These are phyloP conservation scores for Lodderomyces theae DNA, from an alignment of 1,139 yeast genomes.

Conservation along the genomic window DNA sequence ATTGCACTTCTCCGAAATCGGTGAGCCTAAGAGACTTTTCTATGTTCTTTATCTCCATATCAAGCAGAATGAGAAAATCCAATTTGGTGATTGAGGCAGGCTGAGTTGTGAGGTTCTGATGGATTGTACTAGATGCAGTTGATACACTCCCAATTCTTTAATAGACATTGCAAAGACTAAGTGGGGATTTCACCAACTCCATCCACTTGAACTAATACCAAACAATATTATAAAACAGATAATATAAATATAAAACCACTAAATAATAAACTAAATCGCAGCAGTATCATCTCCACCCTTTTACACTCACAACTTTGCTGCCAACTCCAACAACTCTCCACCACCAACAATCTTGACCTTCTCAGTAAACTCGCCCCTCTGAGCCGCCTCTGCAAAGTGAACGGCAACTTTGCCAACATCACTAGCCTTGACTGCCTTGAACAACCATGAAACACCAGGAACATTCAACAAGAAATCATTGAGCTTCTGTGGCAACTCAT, in stretches of 20 bases:
- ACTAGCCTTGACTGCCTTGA: constrained; percentile 43
- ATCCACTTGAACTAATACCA: no score
- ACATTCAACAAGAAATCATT: constrained; percentile 35
- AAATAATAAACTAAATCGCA: neutral
- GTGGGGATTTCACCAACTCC: no score
- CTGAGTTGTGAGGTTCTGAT: no score
- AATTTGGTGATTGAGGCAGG: no score
- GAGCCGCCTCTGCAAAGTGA: constrained; percentile 21
- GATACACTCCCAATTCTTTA: no score
- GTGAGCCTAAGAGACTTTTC: no score
- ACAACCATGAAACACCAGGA: constrained; percentile 15
- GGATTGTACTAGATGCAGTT: no score
- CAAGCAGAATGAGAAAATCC: no score
- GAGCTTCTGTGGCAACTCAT: constrained; percentile 21
- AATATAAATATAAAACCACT: neutral
- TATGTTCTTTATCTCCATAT: no score
- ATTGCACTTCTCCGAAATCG: no score
- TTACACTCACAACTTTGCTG: neutral
- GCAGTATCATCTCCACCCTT: neutral
- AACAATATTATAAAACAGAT: no score
- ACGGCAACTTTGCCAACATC: constrained; percentile 51
- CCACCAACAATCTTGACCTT: constrained; percentile 1
- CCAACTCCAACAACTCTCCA: neutral
- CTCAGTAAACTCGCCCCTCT: constrained; percentile 10
- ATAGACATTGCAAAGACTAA: no score